These are phyloP conservation scores for Starmerella apis DNA, from an alignment of 805 yeast species.

Conservation along the genomic window DNA sequence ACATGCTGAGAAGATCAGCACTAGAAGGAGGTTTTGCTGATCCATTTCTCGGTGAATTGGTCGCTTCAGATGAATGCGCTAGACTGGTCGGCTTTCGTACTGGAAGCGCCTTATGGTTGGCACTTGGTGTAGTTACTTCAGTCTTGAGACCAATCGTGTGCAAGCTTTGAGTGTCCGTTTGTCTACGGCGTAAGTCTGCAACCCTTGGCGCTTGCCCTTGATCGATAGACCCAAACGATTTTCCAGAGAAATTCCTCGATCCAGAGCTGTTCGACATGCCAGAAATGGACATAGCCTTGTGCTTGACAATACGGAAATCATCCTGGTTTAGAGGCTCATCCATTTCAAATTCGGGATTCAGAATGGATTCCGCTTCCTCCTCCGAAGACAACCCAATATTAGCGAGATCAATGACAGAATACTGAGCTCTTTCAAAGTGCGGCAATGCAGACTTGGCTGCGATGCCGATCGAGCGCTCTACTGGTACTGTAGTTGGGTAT, in stretches of 20 bases:
- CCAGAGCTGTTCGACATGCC: neutral
- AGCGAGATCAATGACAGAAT: neutral
- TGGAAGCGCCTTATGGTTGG: neutral
- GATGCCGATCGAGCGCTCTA: slow-evolving; percentile 6
- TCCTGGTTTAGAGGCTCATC: slow-evolving; percentile 16
- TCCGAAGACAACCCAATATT: slow-evolving; percentile 9
- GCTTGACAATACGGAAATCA: slow-evolving; percentile 5
- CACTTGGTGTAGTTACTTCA: neutral
- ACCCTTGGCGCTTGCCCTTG: slow-evolving; percentile 14
- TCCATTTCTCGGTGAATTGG: neutral
- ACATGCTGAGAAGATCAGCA: neutral
- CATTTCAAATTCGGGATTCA: slow-evolving; percentile 14
- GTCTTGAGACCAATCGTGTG: neutral
- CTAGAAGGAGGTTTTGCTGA: neutral
- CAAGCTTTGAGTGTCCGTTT: slow-evolving; percentile 17
- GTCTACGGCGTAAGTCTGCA: slow-evolving; percentile 12
- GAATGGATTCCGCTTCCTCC: slow-evolving; percentile 14
- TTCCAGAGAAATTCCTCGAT: neutral
- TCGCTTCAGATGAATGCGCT: neutral
- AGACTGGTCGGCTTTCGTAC: neutral
- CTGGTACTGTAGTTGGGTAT: slow-evolving; percentile 17
- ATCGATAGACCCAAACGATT: slow-evolving; percentile 2
- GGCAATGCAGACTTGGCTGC: neutral
- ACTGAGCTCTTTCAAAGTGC: neutral
- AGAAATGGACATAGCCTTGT: neutral